Conservation (phyloP, 495 filamentous ascomycete genomes). For the Cryomyces minteri region DNA sequence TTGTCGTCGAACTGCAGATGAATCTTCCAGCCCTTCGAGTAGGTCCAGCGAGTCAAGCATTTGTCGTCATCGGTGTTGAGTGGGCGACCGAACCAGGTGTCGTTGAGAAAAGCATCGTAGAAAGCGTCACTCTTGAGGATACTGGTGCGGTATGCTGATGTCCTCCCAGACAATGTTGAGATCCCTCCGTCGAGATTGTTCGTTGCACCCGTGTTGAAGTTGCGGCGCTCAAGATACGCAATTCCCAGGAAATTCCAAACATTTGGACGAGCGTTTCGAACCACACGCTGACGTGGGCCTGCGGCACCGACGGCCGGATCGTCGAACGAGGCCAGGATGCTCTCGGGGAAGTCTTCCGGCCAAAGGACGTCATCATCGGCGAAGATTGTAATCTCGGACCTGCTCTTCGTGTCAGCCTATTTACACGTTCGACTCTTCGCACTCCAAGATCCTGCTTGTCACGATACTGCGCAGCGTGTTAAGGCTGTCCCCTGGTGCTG, state of each 20-base stretch:
- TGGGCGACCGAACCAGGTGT: constrained; percentile 49
- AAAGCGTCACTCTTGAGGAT: constrained; percentile 9
- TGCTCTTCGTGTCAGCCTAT: not conserved
- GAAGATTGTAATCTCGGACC: constrained; percentile 9
- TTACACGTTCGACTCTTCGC: too few relatives aligned
- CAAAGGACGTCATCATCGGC: constrained; percentile 12
- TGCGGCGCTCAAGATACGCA: constrained; percentile 9
- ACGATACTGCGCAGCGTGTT: too few relatives aligned
- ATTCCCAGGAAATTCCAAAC: constrained; percentile 14
- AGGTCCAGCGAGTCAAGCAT: constrained; percentile 66
- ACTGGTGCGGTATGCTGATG: constrained; percentile 6
- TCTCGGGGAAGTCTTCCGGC: constrained; percentile 7
- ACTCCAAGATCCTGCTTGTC: too few relatives aligned
- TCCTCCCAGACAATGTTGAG: constrained; percentile 8
- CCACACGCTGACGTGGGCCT: constrained; percentile 6
- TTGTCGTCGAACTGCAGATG: constrained; percentile 59
- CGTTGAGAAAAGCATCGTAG: constrained; percentile 43
- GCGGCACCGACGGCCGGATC: constrained; percentile 8
- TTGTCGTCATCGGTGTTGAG: constrained; percentile 77
- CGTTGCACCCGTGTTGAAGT: constrained; percentile 7
- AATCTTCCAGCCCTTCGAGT: constrained; percentile 57
- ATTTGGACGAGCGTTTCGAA: not conserved
- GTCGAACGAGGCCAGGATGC: constrained; percentile 11
- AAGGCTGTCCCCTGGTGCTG: too few relatives aligned
- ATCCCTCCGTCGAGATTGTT: constrained; percentile 11